Conservation (phyloP, 129 eudicot species). For the Saposhnikovia divaricata region DNA sequence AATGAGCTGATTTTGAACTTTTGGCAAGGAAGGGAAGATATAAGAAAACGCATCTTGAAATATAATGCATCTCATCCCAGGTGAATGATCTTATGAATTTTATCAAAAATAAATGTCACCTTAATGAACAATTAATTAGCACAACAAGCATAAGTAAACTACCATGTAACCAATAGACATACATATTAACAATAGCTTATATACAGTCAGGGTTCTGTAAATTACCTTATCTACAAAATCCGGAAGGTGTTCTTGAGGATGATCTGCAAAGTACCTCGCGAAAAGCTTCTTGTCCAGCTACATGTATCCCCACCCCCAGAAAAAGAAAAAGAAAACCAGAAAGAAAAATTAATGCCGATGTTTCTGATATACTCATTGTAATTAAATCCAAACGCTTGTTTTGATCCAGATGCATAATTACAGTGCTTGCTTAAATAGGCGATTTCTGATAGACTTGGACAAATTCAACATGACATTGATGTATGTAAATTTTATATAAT, state of each 20-base stretch:
- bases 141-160: not conserved
- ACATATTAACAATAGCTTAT: not conserved
- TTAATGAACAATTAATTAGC: not conserved
- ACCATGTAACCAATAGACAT: not conserved
- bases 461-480: not conserved
- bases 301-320: slow-evolving; percentile 15
- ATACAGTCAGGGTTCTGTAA: not conserved
- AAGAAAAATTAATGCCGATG: not conserved
- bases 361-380: not conserved
- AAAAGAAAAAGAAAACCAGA: not conserved
- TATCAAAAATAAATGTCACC: not conserved
- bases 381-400: not conserved
- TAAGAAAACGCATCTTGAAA: not conserved
- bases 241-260: slow-evolving; percentile 72
- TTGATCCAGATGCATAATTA: slow-evolving; percentile 3
- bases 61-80: not conserved
- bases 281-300: slow-evolving; percentile 79
- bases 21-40: not conserved
- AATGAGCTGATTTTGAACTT: not conserved
- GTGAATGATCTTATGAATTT: not conserved
- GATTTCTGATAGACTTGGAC: not conserved
- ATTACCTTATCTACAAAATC: slow-evolving; percentile 92
- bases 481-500: not conserved
- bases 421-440: not conserved
- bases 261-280: slow-evolving; percentile 58